phyloP scores from a whole-genome alignment of 805 yeast species.

The Yarrowia sp. region DNA sequence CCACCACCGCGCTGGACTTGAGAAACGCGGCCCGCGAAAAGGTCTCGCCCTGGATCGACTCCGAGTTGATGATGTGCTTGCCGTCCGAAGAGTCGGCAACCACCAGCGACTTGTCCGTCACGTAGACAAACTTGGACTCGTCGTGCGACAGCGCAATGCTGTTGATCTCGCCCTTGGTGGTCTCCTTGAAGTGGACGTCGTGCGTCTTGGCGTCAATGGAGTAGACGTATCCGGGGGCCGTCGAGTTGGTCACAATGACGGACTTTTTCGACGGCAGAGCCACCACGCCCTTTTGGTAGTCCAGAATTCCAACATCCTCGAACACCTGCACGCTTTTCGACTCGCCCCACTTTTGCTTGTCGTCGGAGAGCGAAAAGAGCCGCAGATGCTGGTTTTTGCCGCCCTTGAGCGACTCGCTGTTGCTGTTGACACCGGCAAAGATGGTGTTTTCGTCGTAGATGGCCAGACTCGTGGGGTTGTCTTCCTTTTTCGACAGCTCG shows the following conservation, averaged over 20 bases:
- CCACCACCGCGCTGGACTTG: background rate
- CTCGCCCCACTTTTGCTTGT: slow-evolving; percentile 36
- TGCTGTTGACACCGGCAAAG: slow-evolving; percentile 75
- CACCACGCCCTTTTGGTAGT: slow-evolving; percentile 58
- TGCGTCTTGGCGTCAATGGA: slow-evolving; percentile 56
- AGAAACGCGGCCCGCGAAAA: slow-evolving; percentile 1
- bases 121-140: slow-evolving; percentile 61
- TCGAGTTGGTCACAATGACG: slow-evolving; percentile 69
- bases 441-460: slow-evolving; percentile 45
- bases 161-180: slow-evolving; percentile 53
- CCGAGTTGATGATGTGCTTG: slow-evolving; percentile 34
- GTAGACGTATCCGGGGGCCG: slow-evolving; percentile 60
- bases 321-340: slow-evolving; percentile 55
- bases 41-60: slow-evolving; percentile 18
- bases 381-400: slow-evolving; percentile 71
- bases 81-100: slow-evolving; percentile 42
- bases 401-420: slow-evolving; percentile 53
- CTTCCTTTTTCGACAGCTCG: slow-evolving; percentile 49
- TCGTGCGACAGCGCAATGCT: slow-evolving; percentile 69
- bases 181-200: slow-evolving; percentile 39
- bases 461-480: slow-evolving; percentile 84
- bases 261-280: slow-evolving; percentile 58
- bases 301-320: slow-evolving; percentile 50
- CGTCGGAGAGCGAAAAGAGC: slow-evolving; percentile 45
- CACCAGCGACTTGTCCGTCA: slow-evolving; percentile 56